Base-by-base conservation (phyloP, 2,329 filamentous ascomycete genomes). In the Paraphaeosphaeria sporulosa region DNA sequence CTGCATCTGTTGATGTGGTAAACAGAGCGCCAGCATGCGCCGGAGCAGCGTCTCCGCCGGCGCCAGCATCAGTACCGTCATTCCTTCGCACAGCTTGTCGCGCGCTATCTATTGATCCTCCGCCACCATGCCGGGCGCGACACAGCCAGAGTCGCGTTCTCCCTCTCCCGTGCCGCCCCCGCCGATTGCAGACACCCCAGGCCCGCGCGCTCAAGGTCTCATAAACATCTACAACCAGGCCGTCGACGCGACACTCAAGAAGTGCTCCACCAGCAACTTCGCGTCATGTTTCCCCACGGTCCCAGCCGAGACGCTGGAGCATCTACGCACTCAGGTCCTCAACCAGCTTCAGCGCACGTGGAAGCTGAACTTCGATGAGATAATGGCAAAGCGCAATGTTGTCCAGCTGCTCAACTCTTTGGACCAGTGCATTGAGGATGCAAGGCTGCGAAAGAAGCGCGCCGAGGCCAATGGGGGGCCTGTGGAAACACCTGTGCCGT, bases 281-380 rank as follows among this genome's bases (percentile, higher is more conserved):
- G 82, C 85, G 0, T 79, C 85, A 25, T 90, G 87, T 68, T 89
- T 89, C 64, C 87, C 87, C 0, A 90, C 87, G 0, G 84, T 86
- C 1, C 85, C 87, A 12, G 84, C 86, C 1, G 83, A 83, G 27
- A 83, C 82, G 44, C 70, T 90, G 59, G 83, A 87, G 67, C 80
- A 81, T 4, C 78, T 90, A 23, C 86, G 86, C 77, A 79, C 82
- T 56, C 85, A 89, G 64, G 81, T 89, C 64, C 85, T 85, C 44
- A 81, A 82, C 53, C 84, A 87, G 65, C 73, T 89, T 55, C 85
- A 87, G 64, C 83, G 84, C 63, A 82, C 82, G 54, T 86, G 85
- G 63, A 83, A 78, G 72, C 81, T 71, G 55, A 85, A 89, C 65
- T 89, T 89, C 72, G 85, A 88, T n/a, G 81, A 83, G 49, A 86